Evolutionary conservation across 306 rosid genomes (phyloP), one percentile per base, ranked within the genome.

Genomic region (Begonia loranthoides): DNA sequence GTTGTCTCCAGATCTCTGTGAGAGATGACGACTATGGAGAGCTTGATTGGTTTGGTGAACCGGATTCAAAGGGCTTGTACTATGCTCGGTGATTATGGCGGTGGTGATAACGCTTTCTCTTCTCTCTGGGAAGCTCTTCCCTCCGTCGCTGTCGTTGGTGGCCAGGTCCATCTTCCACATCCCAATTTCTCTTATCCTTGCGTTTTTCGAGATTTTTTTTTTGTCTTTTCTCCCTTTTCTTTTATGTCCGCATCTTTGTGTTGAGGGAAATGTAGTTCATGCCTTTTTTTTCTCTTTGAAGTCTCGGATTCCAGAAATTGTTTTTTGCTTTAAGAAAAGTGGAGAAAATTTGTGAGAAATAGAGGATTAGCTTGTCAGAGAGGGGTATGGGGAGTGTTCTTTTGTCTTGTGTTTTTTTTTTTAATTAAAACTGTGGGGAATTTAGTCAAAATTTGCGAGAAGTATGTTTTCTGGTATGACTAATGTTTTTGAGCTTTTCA

Each of bases 111-210:
- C 60, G 2, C 80, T n/a, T 82, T 89, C 66, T 69, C 81, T 57
- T 87, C 99, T 54, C 79, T 90, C 1, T 90, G 99, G 99, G 99
- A 90, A 71, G 80, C 94, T 59, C 86, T 90, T 14, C 99, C 99
- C 15, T 70, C 95, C 5, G 95, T 90, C 38, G 95, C 95, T 54
- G 99, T 90, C 41, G 94, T 90, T 49, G 95, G 99, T 7, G 99
- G 99, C 38, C 95, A 90, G 95, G 99, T 90, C 15, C 14, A 4
- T 12, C 49, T 41, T 49, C 38, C 34, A 47, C 12, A 12, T 14
- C 28, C 40, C 52, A 0, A 13, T 43, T 11, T 9, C 17, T n/a
- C 5, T 24, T n/a, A 15, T 56, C 41, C 6, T 39, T 68, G 66
- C 17, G 6, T 2, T 11, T 43, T 24, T n/a, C 15, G 17, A 9